Evolutionary conservation across 2,329 filamentous ascomycete genomes (phyloP).

Genomic region (Aspergillus vadensis): DNA sequence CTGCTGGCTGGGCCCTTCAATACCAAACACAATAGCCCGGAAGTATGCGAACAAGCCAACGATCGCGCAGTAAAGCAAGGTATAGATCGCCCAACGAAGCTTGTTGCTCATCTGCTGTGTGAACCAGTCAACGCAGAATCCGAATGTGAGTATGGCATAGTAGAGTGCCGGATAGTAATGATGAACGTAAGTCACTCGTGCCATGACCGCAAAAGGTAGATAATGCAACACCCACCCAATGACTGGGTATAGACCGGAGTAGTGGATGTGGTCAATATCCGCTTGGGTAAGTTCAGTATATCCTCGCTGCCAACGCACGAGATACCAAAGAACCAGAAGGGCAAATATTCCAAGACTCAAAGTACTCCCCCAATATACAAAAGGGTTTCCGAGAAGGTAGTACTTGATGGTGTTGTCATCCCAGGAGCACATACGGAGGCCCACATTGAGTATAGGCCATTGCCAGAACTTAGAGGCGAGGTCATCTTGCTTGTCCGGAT

Average conservation of each 20-base stretch:
- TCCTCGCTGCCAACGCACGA: constrained; percentile 93
- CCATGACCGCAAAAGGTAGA: constrained; percentile 94
- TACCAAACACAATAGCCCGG: constrained; percentile 93
- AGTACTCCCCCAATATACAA: constrained; percentile 95
- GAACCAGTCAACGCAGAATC: constrained; percentile 86
- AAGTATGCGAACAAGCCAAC: constrained; percentile 87
- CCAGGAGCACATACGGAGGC: constrained; percentile 98
- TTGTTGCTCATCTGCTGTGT: constrained; percentile 66
- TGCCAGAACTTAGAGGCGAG: constrained; percentile 97
- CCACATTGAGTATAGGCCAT: constrained; percentile 94
- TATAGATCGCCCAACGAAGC: constrained; percentile 70
- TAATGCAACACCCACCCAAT: constrained; percentile 97
- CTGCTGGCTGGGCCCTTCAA: constrained; percentile 79
- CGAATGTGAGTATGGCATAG: constrained; percentile 87
- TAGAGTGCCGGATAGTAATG: constrained; percentile 99
- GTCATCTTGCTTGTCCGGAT: constrained; percentile 98
- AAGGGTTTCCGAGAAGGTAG: constrained; percentile 94
- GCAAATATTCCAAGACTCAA: constrained; percentile 73
- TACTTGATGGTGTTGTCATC: constrained; percentile 95
- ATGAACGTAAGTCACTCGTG: constrained; percentile 97
- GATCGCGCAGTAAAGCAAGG: constrained; percentile 69
- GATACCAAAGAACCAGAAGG: constrained; percentile 76
- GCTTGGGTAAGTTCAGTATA: constrained; percentile 76
- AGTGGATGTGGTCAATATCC: constrained; percentile 94
- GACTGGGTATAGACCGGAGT: constrained; percentile 85